Percentiles rank a stretch among this genome's conserved stretches.
Conservation (phyloP, 1,139 yeast genomes). For the Debaryomyces subglobosus region DNA sequence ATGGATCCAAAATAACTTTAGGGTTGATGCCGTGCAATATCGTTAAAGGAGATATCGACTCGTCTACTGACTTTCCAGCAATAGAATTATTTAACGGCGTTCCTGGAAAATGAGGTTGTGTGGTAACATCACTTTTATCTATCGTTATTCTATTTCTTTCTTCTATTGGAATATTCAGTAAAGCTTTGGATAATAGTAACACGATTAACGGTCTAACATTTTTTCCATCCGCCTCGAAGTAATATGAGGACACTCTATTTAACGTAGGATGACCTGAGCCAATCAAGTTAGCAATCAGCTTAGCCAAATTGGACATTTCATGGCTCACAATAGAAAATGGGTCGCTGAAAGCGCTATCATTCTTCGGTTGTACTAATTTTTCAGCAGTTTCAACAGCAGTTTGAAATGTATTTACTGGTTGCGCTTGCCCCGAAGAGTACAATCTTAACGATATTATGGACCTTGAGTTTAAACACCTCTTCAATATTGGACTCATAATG, state of each 20-base stretch:
- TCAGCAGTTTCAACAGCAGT: constrained; percentile 81
- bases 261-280: constrained; percentile 95
- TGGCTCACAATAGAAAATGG: constrained; percentile 92
- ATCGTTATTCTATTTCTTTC: constrained; percentile 66
- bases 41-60: constrained; percentile 75
- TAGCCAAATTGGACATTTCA: constrained; percentile 90
- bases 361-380: constrained; percentile 73
- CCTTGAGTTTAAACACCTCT: constrained; percentile 3
- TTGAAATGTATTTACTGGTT: constrained; percentile 26
- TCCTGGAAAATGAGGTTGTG: constrained; percentile 61
- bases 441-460: constrained; percentile 2
- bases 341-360: constrained; percentile 57
- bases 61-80: constrained; percentile 58
- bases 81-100: constrained; percentile 49
- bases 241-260: constrained; percentile 87
- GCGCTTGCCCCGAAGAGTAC: constrained; percentile 4
- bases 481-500: constrained; percentile 8
- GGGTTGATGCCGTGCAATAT: constrained; percentile 92
- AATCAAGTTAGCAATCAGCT: constrained; percentile 79
- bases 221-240: constrained; percentile 95
- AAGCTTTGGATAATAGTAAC: constrained; percentile 76
- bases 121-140: constrained; percentile 65
- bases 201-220: constrained; percentile 93
- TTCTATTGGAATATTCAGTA: constrained; percentile 72
- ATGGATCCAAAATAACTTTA: constrained; percentile 73